Evolutionary conservation across 495 filamentous ascomycete species (phyloP), one percentile per base, ranked within the genome.

Genomic region (Tuber aestivum): DNA sequence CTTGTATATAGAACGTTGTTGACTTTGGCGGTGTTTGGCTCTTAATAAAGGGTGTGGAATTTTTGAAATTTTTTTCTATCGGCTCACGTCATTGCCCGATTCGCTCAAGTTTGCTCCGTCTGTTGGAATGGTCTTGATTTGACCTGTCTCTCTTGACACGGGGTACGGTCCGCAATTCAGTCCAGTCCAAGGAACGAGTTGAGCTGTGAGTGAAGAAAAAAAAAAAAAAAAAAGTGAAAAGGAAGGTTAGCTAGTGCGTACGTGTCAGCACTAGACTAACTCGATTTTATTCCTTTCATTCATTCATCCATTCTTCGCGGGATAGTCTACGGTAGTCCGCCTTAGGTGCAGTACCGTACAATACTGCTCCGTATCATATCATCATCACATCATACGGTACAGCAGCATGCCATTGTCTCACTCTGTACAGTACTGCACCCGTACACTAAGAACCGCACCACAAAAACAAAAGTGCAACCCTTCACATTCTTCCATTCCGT

Each of bases 151-250:
- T 16, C 56, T 32, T 65, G 56, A 65, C 27, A 65, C 56, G 56
- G 56, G 56, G n/a, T 65, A 65, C n/a, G 56, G 56, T 65, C 56
- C 56, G 56, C n/a, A n/a, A n/a, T n/a, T n/a, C n/a, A n/a, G n/a
- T n/a, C n/a, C 6, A 65, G n/a, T 4, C 56, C 5, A 65, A 0
- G 56, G 56, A 65, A 32, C 56, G 56, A 27, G n/a, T 65, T 56
- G n/a, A n/a, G n/a, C n/a, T 44, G 12, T 12, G 42, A 44, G 42
- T 44, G 3, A 16, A 44, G 42, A n/a, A n/a, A n/a, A 16, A 16
- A 1, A 9, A 10, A 10, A 41, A 12, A 41, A 12, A 10, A 21
- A 20, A 50, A 3, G 45, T 9, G 23, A n/a, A 21, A 7, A 20
- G 48, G n/a, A 50, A 21, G 20, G 23, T n/a, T 56, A n/a, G n/a